Evolutionary conservation across 805 yeast genomes (phyloP).

Genomic region (Torulaspora quercuum): DNA sequence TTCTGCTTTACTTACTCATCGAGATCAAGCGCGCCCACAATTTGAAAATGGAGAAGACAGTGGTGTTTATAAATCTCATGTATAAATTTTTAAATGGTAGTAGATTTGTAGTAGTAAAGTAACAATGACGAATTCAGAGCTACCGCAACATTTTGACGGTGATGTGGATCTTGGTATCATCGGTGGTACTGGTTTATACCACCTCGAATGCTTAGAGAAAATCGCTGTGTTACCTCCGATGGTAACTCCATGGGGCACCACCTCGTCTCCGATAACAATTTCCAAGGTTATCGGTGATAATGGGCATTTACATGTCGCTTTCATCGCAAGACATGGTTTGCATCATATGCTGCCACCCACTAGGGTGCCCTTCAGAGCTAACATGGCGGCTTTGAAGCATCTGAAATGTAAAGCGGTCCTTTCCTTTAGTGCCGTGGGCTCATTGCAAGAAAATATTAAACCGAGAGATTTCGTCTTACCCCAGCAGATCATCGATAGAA

Average conservation of each 20-base stretch:
- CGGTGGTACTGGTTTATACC: conserved; percentile 98
- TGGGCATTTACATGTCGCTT: conserved; percentile 70
- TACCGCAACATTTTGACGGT: conserved; percentile 28
- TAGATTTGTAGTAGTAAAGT: too few species aligned
- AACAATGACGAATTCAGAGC: conserved; percentile 26
- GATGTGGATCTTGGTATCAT: conserved; percentile 76
- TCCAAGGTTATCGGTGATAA: conserved; percentile 54
- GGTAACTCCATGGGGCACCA: conserved; percentile 96
- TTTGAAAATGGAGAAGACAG: too few species aligned
- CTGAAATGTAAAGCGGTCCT: conserved; percentile 83
- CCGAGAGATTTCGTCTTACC: conserved; percentile 98
- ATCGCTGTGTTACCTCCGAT: conserved; percentile 73
- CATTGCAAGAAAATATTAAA: conserved; percentile 78
- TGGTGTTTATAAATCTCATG: too few species aligned
- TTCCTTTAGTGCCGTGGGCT: conserved; percentile 96
- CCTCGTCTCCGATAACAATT: conserved; percentile 90
- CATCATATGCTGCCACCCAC: conserved; percentile 88
- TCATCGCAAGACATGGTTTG: conserved; percentile 89
- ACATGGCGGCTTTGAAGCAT: conserved; percentile 89
- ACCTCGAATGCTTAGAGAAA: conserved; percentile 73
- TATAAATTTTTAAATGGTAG: too few species aligned
- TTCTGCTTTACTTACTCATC: too few species aligned
- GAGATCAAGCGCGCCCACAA: too few species aligned
- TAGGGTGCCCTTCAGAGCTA: conserved; percentile 89
- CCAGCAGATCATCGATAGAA: conserved; percentile 92